Conservation (phyloP, 257 asterid species). For the Ilex aquifolium region DNA sequence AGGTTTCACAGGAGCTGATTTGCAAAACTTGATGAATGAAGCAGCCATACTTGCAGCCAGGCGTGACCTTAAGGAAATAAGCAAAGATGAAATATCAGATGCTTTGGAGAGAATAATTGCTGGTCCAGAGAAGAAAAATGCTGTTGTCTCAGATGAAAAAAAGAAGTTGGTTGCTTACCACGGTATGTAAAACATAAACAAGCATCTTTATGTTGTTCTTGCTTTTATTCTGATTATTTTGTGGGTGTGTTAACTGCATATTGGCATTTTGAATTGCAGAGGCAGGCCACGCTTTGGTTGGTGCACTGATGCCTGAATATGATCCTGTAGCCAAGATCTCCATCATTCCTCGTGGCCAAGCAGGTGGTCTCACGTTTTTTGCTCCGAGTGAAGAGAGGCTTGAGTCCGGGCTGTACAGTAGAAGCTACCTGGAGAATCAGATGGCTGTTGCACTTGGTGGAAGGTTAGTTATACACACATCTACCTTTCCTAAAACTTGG, state of each 20-base stretch:
- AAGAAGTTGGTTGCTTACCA: constrained; percentile 91
- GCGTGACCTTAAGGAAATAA: constrained; percentile 93
- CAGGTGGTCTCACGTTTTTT: constrained; percentile 96
- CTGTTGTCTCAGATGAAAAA: constrained; percentile 97
- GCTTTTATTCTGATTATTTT: background rate
- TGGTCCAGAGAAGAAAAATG: constrained; percentile 98
- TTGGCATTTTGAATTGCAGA: constrained; percentile 32
- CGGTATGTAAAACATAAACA: constrained; percentile 26
- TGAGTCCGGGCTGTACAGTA: constrained; percentile 91
- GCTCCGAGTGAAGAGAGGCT: constrained; percentile 99
- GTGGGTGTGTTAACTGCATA: background rate
- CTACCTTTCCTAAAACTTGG: background rate
- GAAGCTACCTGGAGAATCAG: constrained; percentile 96
- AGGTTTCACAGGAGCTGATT: constrained; percentile 97
- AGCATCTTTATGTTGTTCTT: background rate
- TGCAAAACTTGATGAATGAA: constrained; percentile 97
- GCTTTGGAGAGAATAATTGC: constrained; percentile 97
- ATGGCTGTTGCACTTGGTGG: constrained; percentile 99
- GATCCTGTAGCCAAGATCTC: constrained; percentile 99
- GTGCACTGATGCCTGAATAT: constrained; percentile 97
- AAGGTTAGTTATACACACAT: constrained; percentile 43
- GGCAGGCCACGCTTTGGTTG: constrained; percentile 99
- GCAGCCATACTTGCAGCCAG: constrained; percentile 99
- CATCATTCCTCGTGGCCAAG: constrained; percentile 99
- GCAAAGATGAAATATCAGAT: constrained; percentile 97